Conservation (phyloP, 2,329 filamentous ascomycete genomes). For the Diaporthe helianthi region DNA sequence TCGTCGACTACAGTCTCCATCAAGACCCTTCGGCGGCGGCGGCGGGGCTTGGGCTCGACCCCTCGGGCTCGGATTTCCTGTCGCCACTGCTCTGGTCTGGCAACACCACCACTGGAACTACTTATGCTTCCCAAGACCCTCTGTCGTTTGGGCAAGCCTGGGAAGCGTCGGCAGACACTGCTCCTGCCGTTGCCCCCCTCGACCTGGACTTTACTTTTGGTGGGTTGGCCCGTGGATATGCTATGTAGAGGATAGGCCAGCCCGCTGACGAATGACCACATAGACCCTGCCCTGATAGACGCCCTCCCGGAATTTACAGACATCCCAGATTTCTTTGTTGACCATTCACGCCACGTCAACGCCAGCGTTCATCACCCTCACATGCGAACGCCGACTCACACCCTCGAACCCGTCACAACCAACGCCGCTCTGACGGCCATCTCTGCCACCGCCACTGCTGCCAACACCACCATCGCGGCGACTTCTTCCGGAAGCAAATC, state of each 20-base stretch:
- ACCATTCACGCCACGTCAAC: conserved; percentile 13
- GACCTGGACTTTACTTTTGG: conserved; percentile 33
- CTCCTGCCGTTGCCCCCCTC: conserved; percentile 22
- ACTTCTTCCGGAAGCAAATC: conserved; percentile 18
- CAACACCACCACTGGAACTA: conserved; percentile 7
- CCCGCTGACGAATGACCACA: neutral
- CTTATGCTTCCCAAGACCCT: conserved; percentile 27
- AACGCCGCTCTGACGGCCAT: neutral
- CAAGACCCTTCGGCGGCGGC: conserved; percentile 18
- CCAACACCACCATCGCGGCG: neutral
- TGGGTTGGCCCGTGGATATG: neutral
- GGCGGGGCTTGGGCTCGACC: conserved; percentile 11
- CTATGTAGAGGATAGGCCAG: neutral
- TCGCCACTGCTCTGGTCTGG: conserved; percentile 27
- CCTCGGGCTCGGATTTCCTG: conserved; percentile 26
- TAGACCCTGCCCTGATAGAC: conserved; percentile 34
- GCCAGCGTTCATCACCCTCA: conserved; percentile 20
- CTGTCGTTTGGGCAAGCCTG: conserved; percentile 32
- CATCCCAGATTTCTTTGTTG: conserved; percentile 34
- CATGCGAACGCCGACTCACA: conserved; percentile 14
- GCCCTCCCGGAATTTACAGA: conserved; percentile 29
- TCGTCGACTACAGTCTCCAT: neutral
- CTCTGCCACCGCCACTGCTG: neutral
- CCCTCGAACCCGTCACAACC: conserved; percentile 1
- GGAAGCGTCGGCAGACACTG: conserved; percentile 23